These are phyloP conservation scores for Annulohypoxylon truncatum DNA, from an alignment of 2,329 filamentous ascomycete genomes.

Conservation along the genomic window DNA sequence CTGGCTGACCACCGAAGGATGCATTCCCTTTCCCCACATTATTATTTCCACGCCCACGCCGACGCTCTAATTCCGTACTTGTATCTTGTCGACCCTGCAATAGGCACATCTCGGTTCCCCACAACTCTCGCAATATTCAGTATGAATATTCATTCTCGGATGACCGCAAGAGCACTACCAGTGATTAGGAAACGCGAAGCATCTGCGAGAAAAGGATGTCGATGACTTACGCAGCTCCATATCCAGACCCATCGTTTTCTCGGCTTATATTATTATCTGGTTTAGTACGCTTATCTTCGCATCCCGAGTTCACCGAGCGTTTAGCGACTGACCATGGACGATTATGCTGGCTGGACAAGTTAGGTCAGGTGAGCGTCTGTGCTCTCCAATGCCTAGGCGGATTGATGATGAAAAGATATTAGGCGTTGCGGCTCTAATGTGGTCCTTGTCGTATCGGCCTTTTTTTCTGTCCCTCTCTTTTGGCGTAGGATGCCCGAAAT, in stretches of 20 bases:
- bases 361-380: not conserved
- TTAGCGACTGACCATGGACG: slow-evolving; percentile 12
- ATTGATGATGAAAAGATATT: too few species aligned
- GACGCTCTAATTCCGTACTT: not conserved
- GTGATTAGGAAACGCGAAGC: not conserved
- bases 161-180: slow-evolving; percentile 29
- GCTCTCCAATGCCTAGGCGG: too few species aligned
- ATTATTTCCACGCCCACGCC: not conserved
- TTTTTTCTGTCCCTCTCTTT: too few species aligned
- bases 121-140: slow-evolving; percentile 19
- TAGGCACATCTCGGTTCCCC: slow-evolving; percentile 17
- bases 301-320: not conserved
- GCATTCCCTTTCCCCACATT: not conserved
- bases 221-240: slow-evolving; percentile 24
- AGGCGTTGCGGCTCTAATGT: not conserved
- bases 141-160: slow-evolving; percentile 24
- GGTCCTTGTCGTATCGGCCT: not conserved
- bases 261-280: not conserved
- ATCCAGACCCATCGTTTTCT: slow-evolving; percentile 23
- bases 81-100: slow-evolving; percentile 24
- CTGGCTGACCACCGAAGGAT: too few species aligned
- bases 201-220: not conserved
- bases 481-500: not conserved
- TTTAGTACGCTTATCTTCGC: not conserved
- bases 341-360: not conserved